Evolutionary conservation across 108 stramenopile genomes (phyloP), one percentile per base, ranked within the genome.

Genomic region (Cyclotella kingstonii): DNA sequence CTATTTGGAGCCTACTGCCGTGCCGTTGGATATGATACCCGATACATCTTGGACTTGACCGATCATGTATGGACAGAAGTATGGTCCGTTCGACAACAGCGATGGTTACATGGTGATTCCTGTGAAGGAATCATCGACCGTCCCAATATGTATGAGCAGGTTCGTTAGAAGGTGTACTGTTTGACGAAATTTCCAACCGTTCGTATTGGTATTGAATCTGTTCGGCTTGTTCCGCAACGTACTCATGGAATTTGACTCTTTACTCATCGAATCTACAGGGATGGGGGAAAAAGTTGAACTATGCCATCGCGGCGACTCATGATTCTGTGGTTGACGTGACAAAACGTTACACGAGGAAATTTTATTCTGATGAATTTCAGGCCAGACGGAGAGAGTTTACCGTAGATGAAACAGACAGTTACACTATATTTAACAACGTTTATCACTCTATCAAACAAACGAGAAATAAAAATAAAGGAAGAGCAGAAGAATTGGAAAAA

Each of bases 31-130:
- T 93, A 94, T 59, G 95, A 98, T 54, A 91, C 96, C 0, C 79
- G 98, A 19, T 86, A 92, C 62, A 86, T 96, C 14, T 46, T 89
- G 28, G 98, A 99, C 77, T 88, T 81, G 60, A 97, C 96, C 11
- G 98, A 99, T 79, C 98, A 99, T 60, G 95, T 99, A 5, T 99
- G 98, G 98, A 76, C 71, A 14, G 98, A 99, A 81, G 92, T 95
- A 6, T 90, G 81, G 69, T 56, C 60, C 22, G 64, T 46, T 34
- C 50, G 79, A 34, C 33, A 56, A 38, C 83, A 78, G 27, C 45
- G 82, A 0, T 98, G 93, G 94, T 39, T 96, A 51, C 95, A 96
- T 77, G 82, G 81, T 1, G 99, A 99, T 83, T 61, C 81, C 5
- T 98, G 98, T 63, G 99, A 99, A 79, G 86, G 89, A 6, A 62